Conservation (phyloP, 2,329 filamentous ascomycete genomes). For the Helotiales sp. region DNA sequence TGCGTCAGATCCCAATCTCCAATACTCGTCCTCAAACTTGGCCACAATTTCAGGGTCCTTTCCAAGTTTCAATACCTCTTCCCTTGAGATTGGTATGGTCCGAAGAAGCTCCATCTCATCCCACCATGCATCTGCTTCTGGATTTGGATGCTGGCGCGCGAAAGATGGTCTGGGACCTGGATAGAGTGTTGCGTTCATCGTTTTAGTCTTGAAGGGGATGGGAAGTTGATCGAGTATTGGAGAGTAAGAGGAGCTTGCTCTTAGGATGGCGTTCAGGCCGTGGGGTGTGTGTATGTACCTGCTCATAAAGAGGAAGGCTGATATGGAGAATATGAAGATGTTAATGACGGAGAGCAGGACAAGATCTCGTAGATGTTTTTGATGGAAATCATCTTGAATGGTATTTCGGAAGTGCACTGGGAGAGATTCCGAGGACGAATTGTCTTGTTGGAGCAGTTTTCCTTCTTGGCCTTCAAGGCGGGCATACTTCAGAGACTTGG, state of each 20-base stretch:
- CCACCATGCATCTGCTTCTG: slow-evolving; percentile 16
- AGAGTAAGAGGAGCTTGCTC: neutral
- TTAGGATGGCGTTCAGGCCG: neutral
- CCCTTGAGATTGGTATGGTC: slow-evolving; percentile 25
- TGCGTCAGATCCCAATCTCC: slow-evolving; percentile 34
- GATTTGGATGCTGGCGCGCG: slow-evolving; percentile 9
- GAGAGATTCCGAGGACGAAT: neutral
- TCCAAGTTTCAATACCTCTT: slow-evolving; percentile 31
- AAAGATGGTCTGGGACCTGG: neutral
- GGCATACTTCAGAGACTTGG: neutral
- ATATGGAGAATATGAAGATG: neutral
- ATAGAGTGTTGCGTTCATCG: slow-evolving; percentile 7
- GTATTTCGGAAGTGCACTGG: neutral
- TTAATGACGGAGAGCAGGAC: neutral
- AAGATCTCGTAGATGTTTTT: neutral
- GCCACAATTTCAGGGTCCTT: slow-evolving; percentile 33
- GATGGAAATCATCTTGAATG: neutral
- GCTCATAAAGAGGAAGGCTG: neutral
- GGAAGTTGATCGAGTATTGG: slow-evolving; percentile 3
- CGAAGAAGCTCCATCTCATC: slow-evolving; percentile 3
- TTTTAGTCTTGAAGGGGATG: neutral
- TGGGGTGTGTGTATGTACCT: neutral
- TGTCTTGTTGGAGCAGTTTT: neutral
- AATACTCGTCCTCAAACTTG: slow-evolving; percentile 30
- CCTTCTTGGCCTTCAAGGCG: neutral